Percentiles rank a stretch among this genome's conserved stretches.
Conservation (phyloP, 2,329 filamentous ascomycete species). For the Fusarium graminum region DNA sequence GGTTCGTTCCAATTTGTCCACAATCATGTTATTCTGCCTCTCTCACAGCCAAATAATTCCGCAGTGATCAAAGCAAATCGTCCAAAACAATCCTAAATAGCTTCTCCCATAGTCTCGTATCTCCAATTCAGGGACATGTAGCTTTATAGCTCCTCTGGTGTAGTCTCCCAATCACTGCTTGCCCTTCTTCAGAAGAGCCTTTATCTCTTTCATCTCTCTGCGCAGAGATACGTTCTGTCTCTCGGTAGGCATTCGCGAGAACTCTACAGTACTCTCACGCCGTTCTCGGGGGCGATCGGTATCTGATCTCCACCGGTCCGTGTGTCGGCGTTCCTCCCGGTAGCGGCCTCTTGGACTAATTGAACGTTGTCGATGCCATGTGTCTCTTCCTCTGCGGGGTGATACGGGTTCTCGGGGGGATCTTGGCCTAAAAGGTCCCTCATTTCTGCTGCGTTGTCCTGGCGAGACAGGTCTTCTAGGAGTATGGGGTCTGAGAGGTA, state of each 20-base stretch:
- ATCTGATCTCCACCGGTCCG: neutral
- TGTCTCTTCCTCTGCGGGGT: neutral
- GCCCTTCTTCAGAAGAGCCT: neutral
- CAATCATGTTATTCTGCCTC: neutral
- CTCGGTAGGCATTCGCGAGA: constrained; percentile 10
- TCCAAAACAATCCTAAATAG: neutral
- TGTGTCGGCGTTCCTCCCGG: neutral
- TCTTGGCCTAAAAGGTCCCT: too few species aligned
- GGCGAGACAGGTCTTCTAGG: neutral
- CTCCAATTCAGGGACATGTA: neutral
- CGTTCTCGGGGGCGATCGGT: neutral
- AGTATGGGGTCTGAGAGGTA: neutral
- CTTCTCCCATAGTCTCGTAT: neutral
- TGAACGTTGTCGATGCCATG: neutral
- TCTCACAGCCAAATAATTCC: neutral
- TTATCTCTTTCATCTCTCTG: fast-evolving
- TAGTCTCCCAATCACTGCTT: fast-evolving
- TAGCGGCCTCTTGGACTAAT: neutral
- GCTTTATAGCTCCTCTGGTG: neutral
- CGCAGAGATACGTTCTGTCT: neutral
- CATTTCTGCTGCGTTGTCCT: too few species aligned
- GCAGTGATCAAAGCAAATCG: too few species aligned
- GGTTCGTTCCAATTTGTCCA: neutral
- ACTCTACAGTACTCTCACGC: constrained; percentile 22
- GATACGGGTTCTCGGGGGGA: neutral